Base-by-base conservation (phyloP, 1,284 basidiomycete species). In the Phylloporus gajari region DNA sequence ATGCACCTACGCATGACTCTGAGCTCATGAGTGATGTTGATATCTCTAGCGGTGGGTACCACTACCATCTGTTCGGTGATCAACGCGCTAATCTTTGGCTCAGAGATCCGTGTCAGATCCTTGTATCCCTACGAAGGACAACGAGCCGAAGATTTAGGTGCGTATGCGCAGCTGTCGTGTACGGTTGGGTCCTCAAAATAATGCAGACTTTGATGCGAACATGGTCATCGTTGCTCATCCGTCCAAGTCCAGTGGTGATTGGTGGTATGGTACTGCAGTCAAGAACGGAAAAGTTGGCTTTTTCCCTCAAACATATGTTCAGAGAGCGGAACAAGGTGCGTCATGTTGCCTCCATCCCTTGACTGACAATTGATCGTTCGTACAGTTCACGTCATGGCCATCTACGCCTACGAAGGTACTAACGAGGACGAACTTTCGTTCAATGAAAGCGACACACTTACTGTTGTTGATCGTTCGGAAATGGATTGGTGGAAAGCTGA, bases 401-500 rank as follows among this genome's bases (percentile, higher is more conserved):
- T 96, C 0, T 98, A 95, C 81, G 85, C 92, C 1, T 98, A 98
- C 81, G 84, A 87, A 8, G 92, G 91, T 44, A 83, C 79, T 70
- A 92, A 90, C 72, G 78, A 89, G 23, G 96, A 98, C 76, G 96
- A 98, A 81, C 86, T 97, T 35, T 88, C 94, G 0, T 95, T 98
- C 79, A 84, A 84, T 17, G 95, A 95, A 84, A 95, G 94, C 72
- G 94, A 97, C 71, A 80, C 84, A 56, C 84, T 98, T 65, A 86
- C 86, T 17, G 91, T 98, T 73, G 89, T 98, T 69, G 97, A 98
- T 80, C 89, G 85, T 68, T 88, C 88, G 71, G 96, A 97, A 76
- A 86, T 86, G 66, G 94, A 95, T 80, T 98, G 97, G 97, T 98
- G 95, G 94, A 97, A 97, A 85, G 93, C 93, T 48, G 96, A 97